phyloP scores from a whole-genome alignment of 441 rosid species.

The Croton setiger region DNA sequence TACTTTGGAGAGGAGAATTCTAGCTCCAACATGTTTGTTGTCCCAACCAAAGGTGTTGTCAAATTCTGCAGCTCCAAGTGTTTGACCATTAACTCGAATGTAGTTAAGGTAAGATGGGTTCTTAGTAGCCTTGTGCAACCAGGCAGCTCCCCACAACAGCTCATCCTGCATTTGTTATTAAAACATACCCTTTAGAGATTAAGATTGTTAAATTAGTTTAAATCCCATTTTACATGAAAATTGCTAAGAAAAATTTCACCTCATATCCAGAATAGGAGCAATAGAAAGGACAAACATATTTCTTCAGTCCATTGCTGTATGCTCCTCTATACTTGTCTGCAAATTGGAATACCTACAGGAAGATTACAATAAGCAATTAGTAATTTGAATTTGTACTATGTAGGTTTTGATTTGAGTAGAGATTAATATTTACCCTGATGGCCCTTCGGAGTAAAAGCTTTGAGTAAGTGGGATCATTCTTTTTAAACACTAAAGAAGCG shows the following conservation, averaged over 20 bases:
- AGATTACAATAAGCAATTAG: background rate
- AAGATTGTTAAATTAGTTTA: background rate
- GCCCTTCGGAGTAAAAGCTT: constrained; percentile 61
- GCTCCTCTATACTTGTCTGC: constrained; percentile 86
- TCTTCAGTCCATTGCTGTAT: constrained; percentile 70
- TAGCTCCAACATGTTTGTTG: constrained; percentile 90
- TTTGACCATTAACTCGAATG: constrained; percentile 71
- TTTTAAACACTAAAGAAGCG: constrained; percentile 71
- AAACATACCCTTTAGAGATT: background rate
- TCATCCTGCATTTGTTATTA: constrained; percentile 56
- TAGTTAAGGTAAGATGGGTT: constrained; percentile 61
- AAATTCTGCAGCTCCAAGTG: constrained; percentile 78
- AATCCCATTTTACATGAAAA: background rate
- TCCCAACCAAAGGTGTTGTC: constrained; percentile 95
- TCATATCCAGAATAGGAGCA: constrained; percentile 85
- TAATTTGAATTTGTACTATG: background rate
- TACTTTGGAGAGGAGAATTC: constrained; percentile 88
- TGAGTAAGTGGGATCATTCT: constrained; percentile 66
- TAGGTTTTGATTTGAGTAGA: background rate
- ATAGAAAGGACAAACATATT: constrained; percentile 77
- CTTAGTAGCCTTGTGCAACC: constrained; percentile 79
- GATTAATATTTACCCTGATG: constrained; percentile 18
- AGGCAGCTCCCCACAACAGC: constrained; percentile 94
- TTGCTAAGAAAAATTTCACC: constrained; percentile 32
- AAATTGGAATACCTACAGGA: constrained; percentile 58